phyloP scores from a whole-genome alignment of 1,284 basidiomycete genomes.

The Malassezia nana region DNA sequence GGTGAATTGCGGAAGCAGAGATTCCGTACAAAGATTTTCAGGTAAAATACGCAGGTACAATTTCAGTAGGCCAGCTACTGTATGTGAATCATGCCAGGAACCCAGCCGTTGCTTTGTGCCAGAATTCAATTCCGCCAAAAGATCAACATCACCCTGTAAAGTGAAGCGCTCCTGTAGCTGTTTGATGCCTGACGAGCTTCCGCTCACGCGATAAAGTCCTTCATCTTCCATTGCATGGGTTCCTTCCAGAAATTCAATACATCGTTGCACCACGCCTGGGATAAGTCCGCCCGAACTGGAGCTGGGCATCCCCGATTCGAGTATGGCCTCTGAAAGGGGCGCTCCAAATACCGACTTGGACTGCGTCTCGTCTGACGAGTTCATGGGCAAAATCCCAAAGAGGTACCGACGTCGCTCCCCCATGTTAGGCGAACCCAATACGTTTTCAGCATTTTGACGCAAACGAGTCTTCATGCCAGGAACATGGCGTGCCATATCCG shows the following conservation, averaged over 20 bases:
- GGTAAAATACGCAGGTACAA: slow-evolving; percentile 41
- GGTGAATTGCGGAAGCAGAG: background rate
- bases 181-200: slow-evolving; percentile 69
- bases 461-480: background rate
- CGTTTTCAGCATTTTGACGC: background rate
- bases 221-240: slow-evolving; percentile 90
- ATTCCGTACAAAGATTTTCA: slow-evolving; percentile 29
- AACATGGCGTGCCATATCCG: background rate
- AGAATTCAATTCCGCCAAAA: slow-evolving; percentile 21
- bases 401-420: slow-evolving; percentile 2
- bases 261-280: slow-evolving; percentile 87
- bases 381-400: slow-evolving; percentile 1
- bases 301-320: slow-evolving; percentile 64
- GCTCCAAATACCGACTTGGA: slow-evolving; percentile 66
- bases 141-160: slow-evolving; percentile 50
- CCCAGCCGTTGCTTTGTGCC: background rate
- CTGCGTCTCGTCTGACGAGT: background rate
- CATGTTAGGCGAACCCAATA: background rate
- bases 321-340: slow-evolving; percentile 72
- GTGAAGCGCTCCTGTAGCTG: slow-evolving; percentile 86
- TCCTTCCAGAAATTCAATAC: slow-evolving; percentile 54
- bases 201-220: slow-evolving; percentile 77
- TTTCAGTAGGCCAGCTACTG: slow-evolving; percentile 42
- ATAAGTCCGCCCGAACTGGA: slow-evolving; percentile 50
- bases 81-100: slow-evolving; percentile 28